Conservation (phyloP, 2,329 filamentous ascomycete species). For the Beauveria sp. region DNA sequence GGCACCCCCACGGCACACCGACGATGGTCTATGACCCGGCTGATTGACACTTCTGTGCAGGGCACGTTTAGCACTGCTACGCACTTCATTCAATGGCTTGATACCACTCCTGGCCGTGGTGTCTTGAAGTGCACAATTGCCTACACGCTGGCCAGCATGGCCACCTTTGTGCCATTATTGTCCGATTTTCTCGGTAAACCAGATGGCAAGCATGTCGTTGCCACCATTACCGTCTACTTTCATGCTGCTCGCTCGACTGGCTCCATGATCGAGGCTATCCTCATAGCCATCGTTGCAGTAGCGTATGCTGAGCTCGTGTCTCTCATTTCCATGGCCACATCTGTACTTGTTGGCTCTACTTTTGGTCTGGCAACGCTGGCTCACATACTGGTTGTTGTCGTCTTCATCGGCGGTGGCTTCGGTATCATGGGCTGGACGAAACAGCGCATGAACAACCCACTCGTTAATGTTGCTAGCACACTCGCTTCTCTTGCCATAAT, state of each 20-base stretch:
- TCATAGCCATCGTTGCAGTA: slow-evolving; percentile 68
- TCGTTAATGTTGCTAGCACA: slow-evolving; percentile 75
- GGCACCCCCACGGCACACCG: not conserved
- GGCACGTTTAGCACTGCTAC: slow-evolving; percentile 17
- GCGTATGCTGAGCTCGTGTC: slow-evolving; percentile 59
- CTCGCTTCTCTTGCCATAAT: slow-evolving; percentile 78
- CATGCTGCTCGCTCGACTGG: slow-evolving; percentile 76
- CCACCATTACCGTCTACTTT: slow-evolving; percentile 86
- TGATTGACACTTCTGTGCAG: not conserved
- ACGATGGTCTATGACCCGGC: slow-evolving; percentile 4
- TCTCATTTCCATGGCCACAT: slow-evolving; percentile 73
- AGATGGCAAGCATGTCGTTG: slow-evolving; percentile 84
- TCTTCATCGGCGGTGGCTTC: slow-evolving; percentile 75
- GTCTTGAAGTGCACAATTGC: slow-evolving; percentile 83
- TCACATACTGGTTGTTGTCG: slow-evolving; percentile 65
- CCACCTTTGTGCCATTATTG: slow-evolving; percentile 67
- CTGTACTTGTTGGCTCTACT: slow-evolving; percentile 62
- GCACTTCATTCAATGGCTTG: slow-evolving; percentile 46
- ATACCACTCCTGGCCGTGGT: slow-evolving; percentile 62
- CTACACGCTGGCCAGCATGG: slow-evolving; percentile 74
- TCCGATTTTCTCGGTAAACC: slow-evolving; percentile 67
- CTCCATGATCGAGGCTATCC: slow-evolving; percentile 75
- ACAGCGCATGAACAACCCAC: slow-evolving; percentile 62
- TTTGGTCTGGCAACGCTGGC: slow-evolving; percentile 61
- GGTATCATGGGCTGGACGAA: slow-evolving; percentile 81